Base-by-base conservation (phyloP, 2,329 filamentous ascomycete species). In the Purpureocillium takamizusanense region DNA sequence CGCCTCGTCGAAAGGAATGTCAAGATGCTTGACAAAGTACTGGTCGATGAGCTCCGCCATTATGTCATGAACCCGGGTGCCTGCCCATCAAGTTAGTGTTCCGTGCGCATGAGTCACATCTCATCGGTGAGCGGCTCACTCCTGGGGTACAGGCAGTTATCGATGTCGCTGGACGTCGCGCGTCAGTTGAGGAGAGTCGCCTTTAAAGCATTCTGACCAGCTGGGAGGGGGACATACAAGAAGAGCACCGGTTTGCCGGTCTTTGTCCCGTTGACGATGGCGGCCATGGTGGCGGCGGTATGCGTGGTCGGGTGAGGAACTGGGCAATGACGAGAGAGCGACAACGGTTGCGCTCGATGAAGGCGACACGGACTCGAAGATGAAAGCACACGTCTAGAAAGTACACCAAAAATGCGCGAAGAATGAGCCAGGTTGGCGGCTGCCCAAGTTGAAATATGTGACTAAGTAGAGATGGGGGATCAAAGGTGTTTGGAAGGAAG, bases 121-220 rank as follows among this genome's bases (percentile, higher is more conserved):
- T 31, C 17, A 18, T 37, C 15, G 15, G 18, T 4, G 15, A 7
- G 31, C 4, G 33, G 57, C 74, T 62, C 55, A 88, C 86, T 89
- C 63, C 83, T 88, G 1, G 89, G 80, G 55, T 95, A 97, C 40
- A 97, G 76, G 63, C 94, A 98, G 57, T 98, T 98, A 70, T 98
- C 92, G 55, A 98, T 97, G 58, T 98, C 92, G 56, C 95, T 97
- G 61, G 77, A 14, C 13, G 35, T n/a, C 12, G 34, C 7, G n/a
- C 12, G 33, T 34, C 9, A 31, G 25, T 12, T 10, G 3, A 6
- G 21, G 21, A n/a, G 6, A 25, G 6, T 25, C 21, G 21, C 10
- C 21, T 25, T 6, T 25, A 25, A 10, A 6, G 6, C 10, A 25
- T 25, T 6, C 6, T 6, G 21, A 25, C 21, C 21, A 10, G 21